Evolutionary conservation across 1,284 basidiomycete genomes (phyloP).

Genomic region (Polyporus tsugae): DNA sequence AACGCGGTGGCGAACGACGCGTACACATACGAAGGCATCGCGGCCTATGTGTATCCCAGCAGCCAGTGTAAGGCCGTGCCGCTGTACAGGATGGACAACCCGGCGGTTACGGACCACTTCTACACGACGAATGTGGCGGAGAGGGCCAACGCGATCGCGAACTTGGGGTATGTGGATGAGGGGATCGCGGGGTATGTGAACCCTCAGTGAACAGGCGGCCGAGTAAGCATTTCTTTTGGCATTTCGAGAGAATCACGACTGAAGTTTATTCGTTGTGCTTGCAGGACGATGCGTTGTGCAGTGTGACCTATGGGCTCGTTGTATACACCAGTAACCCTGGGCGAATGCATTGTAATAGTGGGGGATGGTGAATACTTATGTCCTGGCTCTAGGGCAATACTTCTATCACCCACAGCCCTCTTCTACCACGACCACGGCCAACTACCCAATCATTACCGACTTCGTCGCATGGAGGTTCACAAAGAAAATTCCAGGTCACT

Average conservation of each 20-base stretch:
- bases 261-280: no score
- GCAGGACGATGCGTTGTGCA: no score
- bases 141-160: conserved; percentile 11
- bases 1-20: background rate
- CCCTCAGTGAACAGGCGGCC: conserved; percentile 3
- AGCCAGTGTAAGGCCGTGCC: conserved; percentile 13
- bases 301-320: no score
- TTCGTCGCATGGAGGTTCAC: no score
- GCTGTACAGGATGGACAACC: conserved; percentile 17
- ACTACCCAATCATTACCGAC: background rate
- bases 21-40: conserved; percentile 18
- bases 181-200: conserved; percentile 26
- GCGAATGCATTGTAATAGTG: no score
- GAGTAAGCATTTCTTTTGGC: no score
- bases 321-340: no score
- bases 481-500: no score
- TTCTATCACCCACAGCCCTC: background rate
- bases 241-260: no score
- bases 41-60: conserved; percentile 19
- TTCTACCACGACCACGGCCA: background rate
- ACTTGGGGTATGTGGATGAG: conserved; percentile 18
- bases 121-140: conserved; percentile 26
- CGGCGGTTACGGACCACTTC: conserved; percentile 18
- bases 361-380: no score
- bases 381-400: background rate